Base-by-base conservation (phyloP, 1,284 basidiomycete genomes). In the Pseudozyma tsukubaensis region DNA sequence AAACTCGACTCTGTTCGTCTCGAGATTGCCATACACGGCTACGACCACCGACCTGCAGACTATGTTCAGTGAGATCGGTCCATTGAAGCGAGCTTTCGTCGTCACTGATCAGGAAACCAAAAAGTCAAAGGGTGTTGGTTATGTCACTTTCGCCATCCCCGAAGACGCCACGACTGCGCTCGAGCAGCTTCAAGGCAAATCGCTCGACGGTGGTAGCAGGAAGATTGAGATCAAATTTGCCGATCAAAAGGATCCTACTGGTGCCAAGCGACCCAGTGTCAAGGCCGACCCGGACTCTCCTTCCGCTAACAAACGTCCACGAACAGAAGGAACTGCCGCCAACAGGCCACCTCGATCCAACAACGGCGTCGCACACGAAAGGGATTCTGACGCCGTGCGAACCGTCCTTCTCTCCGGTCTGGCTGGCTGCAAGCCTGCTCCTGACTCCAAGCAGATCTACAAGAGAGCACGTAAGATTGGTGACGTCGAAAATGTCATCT, bases 71-170 rank as follows among this genome's bases (percentile, higher is more conserved):
- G 94, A 95, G 84, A 89, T 97, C 70, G 97, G 94, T 2, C 97
- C 96, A 12, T 91, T 99, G 19, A 89, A 94, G 49, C 91, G 92
- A 39, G 96, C 94, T 0, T 99, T 99, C 83, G 91, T 99, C 1
- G 96, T 98, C 12, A 90, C 91, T 4, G 91, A 93, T 69, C 89
- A 89, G 49, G 90, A 66, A 37, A 90, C 91, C 0, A 91, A 92
- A 40, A 88, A 91, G 34, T 95, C 94, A 4, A 97, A 97, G 84
- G 97, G 96, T 76, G 94, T 98, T n/a, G 96, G 96, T 68, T 99
- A 98, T 85, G 94, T 98, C 66, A 92, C 94, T 0, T 99, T 95
- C 85, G 91, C 94, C 1, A 88, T 94, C 70, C 89, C 88, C 59
- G 92, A 97, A 79, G 97, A 99, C 86, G 97, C 95, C 12, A 62